Evolutionary conservation across 140 eudicot genomes (phyloP).

Genomic region (Flaveria floridana): DNA sequence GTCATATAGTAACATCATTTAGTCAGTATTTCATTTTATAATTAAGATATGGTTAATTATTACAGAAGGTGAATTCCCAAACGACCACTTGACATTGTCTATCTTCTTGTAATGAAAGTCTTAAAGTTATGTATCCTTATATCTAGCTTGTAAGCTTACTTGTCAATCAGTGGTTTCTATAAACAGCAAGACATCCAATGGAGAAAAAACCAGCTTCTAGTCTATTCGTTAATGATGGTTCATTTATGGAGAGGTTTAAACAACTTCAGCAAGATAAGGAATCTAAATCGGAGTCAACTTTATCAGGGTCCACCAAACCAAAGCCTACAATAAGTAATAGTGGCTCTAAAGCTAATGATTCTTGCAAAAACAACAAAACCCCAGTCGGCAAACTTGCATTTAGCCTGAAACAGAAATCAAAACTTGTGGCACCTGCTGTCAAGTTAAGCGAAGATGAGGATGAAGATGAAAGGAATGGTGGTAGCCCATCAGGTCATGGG

Average conservation of each 20-base stretch:
- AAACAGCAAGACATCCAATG: conserved; percentile 52
- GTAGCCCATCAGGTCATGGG: conserved; percentile 50
- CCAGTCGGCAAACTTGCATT: conserved; percentile 87
- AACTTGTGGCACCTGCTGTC: conserved; percentile 79
- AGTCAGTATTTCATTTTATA: background rate
- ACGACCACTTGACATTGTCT: conserved; percentile 14
- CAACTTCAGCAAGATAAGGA: conserved; percentile 76
- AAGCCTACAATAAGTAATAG: conserved; percentile 50
- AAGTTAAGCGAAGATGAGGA: conserved; percentile 87
- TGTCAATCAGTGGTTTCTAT: conserved; percentile 58
- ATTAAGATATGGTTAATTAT: background rate
- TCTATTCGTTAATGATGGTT: conserved; percentile 85
- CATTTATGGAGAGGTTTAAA: conserved; percentile 92
- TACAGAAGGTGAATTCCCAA: background rate
- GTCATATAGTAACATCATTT: background rate
- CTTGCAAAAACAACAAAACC: conserved; percentile 37
- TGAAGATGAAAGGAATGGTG: conserved; percentile 55
- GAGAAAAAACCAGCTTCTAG: conserved; percentile 65
- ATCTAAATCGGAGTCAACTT: conserved; percentile 39
- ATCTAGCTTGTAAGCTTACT: conserved; percentile 61
- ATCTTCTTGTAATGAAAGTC: background rate
- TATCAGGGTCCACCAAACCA: conserved; percentile 44
- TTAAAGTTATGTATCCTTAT: conserved; percentile 11
- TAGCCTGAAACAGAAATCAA: conserved; percentile 89
- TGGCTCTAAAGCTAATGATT: conserved; percentile 43